Evolutionary conservation across 768 basidiomycete species (phyloP).

Genomic region (Asterophora parasitica): DNA sequence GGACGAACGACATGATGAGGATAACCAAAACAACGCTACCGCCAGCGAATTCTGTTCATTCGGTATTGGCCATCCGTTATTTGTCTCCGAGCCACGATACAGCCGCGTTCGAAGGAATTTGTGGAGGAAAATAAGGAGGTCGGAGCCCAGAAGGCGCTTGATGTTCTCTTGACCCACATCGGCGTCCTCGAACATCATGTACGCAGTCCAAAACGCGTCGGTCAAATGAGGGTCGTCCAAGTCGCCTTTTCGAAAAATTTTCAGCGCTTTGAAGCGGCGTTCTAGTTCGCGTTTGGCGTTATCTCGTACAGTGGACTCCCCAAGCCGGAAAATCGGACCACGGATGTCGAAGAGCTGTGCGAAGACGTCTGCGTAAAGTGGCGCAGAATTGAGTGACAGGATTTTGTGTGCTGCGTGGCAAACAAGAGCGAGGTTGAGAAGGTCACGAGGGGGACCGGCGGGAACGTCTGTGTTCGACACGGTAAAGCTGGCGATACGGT

Average conservation of each 20-base stretch:
- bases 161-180: constrained; percentile 40
- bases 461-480: constrained; percentile 21
- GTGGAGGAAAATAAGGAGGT: constrained; percentile 36
- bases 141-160: constrained; percentile 41
- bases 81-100: constrained; percentile 30
- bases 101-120: constrained; percentile 35
- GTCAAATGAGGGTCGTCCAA: constrained; percentile 32
- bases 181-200: constrained; percentile 56
- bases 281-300: constrained; percentile 40
- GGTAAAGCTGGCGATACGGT: constrained; percentile 30
- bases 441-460: constrained; percentile 27
- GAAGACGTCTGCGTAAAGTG: constrained; percentile 36
- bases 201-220: constrained; percentile 48
- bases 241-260: constrained; percentile 35
- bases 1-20: constrained; percentile 33
- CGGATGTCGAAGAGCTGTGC: constrained; percentile 44
- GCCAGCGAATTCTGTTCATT: constrained; percentile 42
- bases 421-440: constrained; percentile 26
- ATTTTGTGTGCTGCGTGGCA: constrained; percentile 28
- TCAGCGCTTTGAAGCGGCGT: constrained; percentile 40
- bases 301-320: constrained; percentile 20
- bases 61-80: constrained; percentile 46
- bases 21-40: constrained; percentile 44
- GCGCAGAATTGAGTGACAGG: constrained; percentile 21
- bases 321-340: constrained; percentile 36